These are phyloP conservation scores for Trichoderma sp. DNA, from an alignment of 2,329 filamentous ascomycete genomes.

Conservation along the genomic window DNA sequence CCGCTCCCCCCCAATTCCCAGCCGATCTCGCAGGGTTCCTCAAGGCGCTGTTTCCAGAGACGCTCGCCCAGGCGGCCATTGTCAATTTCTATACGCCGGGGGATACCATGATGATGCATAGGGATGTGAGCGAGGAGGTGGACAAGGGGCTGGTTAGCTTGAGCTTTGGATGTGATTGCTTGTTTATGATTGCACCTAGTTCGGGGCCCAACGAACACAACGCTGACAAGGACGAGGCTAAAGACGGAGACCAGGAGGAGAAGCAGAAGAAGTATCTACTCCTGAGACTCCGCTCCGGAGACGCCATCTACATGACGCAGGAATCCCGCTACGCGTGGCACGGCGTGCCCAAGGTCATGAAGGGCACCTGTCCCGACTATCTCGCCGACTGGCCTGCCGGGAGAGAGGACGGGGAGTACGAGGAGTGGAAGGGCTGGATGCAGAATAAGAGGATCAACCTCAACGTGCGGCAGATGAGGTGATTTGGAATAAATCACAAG, in stretches of 20 bases:
- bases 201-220: constrained; percentile 11
- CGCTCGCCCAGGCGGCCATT: constrained; percentile 84
- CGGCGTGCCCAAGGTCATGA: constrained; percentile 84
- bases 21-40: constrained; percentile 70
- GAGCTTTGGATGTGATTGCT: constrained; percentile 84
- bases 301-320: constrained; percentile 87
- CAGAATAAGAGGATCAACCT: constrained; percentile 82
- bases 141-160: constrained; percentile 79
- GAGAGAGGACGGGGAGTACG: constrained; percentile 53
- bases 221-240: neutral
- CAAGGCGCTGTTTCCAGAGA: constrained; percentile 71
- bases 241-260: constrained; percentile 30
- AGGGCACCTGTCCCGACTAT: constrained; percentile 75
- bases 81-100: constrained; percentile 90
- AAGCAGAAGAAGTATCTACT: constrained; percentile 55
- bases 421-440: constrained; percentile 86
- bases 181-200: constrained; percentile 81
- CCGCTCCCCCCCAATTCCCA: constrained; percentile 72
- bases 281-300: constrained; percentile 76
- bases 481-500: constrained; percentile 42
- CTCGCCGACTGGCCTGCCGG: constrained; percentile 73
- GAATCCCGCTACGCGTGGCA: constrained; percentile 90
- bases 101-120: constrained; percentile 88
- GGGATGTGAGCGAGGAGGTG: constrained; percentile 87
- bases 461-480: constrained; percentile 86